Conservation (phyloP, 75 land plant genomes). For the Selaginella tamariscina region DNA sequence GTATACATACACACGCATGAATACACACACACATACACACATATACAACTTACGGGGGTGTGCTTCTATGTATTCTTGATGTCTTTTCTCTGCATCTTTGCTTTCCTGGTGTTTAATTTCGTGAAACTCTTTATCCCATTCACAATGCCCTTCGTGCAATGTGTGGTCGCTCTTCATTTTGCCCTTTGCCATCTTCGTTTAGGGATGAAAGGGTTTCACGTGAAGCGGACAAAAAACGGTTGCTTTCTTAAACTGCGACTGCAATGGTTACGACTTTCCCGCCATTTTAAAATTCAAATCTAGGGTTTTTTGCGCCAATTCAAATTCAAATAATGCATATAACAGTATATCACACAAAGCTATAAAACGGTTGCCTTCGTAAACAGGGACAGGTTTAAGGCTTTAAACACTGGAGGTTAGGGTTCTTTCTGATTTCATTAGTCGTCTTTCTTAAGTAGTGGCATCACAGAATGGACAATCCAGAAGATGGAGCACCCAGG, state of each 20-base stretch:
- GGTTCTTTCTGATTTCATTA: neutral
- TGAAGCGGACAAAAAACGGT: neutral
- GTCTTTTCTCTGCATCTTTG: neutral
- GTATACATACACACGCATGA: neutral
- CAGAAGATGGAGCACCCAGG: neutral
- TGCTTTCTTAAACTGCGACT: neutral
- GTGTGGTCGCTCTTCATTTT: neutral
- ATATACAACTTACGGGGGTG: constrained; percentile 3
- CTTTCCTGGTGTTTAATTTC: neutral
- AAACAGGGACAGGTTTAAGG: neutral
- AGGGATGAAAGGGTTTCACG: neutral
- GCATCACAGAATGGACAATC: neutral
- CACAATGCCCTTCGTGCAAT: constrained; percentile 8
- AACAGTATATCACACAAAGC: neutral
- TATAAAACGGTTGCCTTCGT: neutral
- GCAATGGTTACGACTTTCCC: too few relatives aligned
- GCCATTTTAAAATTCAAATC: too few relatives aligned
- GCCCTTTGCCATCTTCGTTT: neutral
- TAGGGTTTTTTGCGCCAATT: too few relatives aligned
- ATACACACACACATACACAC: neutral
- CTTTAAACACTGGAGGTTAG: neutral
- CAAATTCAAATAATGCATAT: too few relatives aligned
- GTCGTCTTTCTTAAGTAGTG: neutral
- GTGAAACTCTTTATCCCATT: constrained; percentile 2
- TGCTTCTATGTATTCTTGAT: neutral